Percentiles rank a stretch among this genome's conserved stretches.
Conservation (phyloP, 768 basidiomycete genomes). For the Cyclocybe cylindracea region DNA sequence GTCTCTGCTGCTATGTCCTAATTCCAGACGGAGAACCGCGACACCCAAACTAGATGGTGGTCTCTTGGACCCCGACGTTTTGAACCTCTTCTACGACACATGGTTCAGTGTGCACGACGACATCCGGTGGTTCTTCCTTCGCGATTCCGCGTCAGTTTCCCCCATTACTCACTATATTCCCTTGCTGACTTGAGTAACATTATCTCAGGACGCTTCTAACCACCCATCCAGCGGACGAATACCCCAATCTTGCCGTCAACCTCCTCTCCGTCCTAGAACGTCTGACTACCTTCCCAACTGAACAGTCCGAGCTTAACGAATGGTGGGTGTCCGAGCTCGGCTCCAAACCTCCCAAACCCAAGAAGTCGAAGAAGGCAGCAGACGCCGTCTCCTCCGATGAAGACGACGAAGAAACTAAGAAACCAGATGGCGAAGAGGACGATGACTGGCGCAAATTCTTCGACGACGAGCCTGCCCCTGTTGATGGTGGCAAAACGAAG, state of each 20-base stretch:
- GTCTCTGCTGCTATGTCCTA: constrained; percentile 62
- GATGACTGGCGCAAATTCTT: constrained; percentile 87
- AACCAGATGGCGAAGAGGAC: constrained; percentile 31
- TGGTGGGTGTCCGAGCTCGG: constrained; percentile 82
- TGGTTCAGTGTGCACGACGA: constrained; percentile 84
- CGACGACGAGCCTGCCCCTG: constrained; percentile 53
- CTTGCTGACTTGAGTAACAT: neutral
- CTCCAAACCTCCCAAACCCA: constrained; percentile 52
- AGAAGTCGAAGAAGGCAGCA: constrained; percentile 35
- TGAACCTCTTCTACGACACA: constrained; percentile 62
- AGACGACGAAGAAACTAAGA: constrained; percentile 27
- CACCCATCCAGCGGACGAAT: constrained; percentile 26
- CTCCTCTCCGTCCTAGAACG: constrained; percentile 66
- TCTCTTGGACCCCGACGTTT: constrained; percentile 57
- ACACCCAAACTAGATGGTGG: constrained; percentile 25
- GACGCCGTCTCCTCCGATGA: constrained; percentile 35
- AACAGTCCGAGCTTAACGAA: constrained; percentile 62
- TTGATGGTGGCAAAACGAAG: constrained; percentile 35
- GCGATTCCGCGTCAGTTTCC: constrained; percentile 67
- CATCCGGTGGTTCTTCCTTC: constrained; percentile 86
- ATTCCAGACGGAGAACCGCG: constrained; percentile 38
- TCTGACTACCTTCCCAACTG: constrained; percentile 74
- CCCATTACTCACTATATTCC: neutral
- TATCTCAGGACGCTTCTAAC: constrained; percentile 30
- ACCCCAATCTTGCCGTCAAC: constrained; percentile 42